Evolutionary conservation across 2,329 filamentous ascomycete species (phyloP), one percentile per base, ranked within the genome.

Genomic region (Talaromyces sp.): DNA sequence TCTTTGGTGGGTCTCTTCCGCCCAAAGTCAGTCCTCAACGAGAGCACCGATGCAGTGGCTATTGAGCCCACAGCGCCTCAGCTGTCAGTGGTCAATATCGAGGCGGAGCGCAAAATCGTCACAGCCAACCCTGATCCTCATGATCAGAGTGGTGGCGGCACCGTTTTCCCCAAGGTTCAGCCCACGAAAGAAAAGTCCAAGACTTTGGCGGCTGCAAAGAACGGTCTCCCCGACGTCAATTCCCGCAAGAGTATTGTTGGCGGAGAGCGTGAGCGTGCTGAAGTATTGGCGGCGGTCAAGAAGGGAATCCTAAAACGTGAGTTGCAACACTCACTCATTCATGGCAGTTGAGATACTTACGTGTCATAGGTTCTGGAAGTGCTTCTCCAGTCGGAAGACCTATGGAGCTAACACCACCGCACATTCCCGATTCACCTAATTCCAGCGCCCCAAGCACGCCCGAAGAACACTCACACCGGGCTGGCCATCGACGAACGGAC

Each of bases 301-400:
- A 97, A 96, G 79, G 95, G 95, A 56, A 99, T 99, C 57, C 77
- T 99, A 61, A 99, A 99, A 79, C 90, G 92, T 90, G 84, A 75
- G 85, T 44, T 25, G 55, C 42, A 9, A 12, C 12, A 44, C n/a
- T n/a, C n/a, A n/a, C n/a, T n/a, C 23, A 12, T 55, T 11, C 52
- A 23, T 6, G 5, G 25, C 12, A 14, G 9, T 33, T 14, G 23
- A 11, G 12, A 23, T 50, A 11, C 58, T 23, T 50, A 48, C 3
- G n/a, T 12, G 16, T 75, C 58, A 80, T 80, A 70, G 85, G 85
- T 67, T 86, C 87, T 48, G 87, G 86, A 54, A 85, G 86, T 66
- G 87, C 88, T 2, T 89, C 90, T 2, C 90, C 91, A 3, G 84
- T 88, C 11, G 82, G 86, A 31, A 84, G 83, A 58, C 84, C 88